Evolutionary conservation across 352 stramenopile genomes (phyloP).

Genomic region (Pilasporangium apinafurcum): DNA sequence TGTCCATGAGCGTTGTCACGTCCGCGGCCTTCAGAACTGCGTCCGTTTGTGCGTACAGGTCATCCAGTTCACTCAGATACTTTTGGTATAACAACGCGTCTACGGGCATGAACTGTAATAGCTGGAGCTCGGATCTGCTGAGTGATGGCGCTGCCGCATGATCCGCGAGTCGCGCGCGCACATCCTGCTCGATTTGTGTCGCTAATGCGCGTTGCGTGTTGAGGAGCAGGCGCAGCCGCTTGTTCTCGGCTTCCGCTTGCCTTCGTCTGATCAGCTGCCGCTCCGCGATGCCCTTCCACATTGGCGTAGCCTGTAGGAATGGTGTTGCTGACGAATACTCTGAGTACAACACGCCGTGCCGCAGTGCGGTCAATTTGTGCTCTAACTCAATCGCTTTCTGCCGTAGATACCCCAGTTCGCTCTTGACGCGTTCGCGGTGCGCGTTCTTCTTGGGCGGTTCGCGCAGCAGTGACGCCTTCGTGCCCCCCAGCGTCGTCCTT

Average conservation of each 20-base stretch:
- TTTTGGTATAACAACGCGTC: conserved; percentile 8
- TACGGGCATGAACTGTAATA: conserved; percentile 19
- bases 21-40: no score
- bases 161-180: conserved; percentile 41
- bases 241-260: conserved; percentile 34
- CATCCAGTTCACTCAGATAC: conserved; percentile 8
- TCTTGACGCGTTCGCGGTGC: conserved; percentile 15
- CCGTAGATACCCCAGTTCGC: conserved; percentile 13
- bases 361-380: conserved; percentile 3
- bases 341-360: no score
- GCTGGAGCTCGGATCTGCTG: no score
- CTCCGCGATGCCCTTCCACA: conserved; percentile 48
- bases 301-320: conserved; percentile 14
- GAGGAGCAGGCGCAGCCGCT: conserved; percentile 25
- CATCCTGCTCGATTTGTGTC: conserved; percentile 40
- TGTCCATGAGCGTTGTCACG: conserved; percentile 34
- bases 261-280: conserved; percentile 26
- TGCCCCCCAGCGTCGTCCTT: no score
- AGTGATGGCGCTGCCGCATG: no score
- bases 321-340: not conserved
- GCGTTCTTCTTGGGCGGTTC: no score
- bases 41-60: conserved; percentile 27
- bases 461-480: no score
- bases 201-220: conserved; percentile 42
- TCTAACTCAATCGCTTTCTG: conserved; percentile 13